phyloP scores from a whole-genome alignment of 2,329 filamentous ascomycete genomes.

The Aspergillus tanneri region DNA sequence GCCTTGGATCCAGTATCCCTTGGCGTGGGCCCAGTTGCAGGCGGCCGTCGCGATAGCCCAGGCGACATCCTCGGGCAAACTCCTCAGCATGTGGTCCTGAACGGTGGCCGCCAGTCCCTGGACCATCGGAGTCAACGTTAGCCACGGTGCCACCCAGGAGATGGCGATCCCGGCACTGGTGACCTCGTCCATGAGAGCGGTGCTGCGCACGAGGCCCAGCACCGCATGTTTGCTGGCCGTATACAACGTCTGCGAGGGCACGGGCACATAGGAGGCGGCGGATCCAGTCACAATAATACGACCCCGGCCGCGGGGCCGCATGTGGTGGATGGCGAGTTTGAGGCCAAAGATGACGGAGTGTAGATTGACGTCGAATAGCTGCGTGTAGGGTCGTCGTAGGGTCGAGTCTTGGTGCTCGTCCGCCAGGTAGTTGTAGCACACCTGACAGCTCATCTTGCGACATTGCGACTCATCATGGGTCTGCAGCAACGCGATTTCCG shows the following conservation, averaged over 20 bases:
- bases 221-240: constrained; percentile 21
- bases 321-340: constrained; percentile 19
- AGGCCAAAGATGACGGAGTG: constrained; percentile 18
- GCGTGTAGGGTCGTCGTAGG: constrained; percentile 11
- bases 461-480: constrained; percentile 4
- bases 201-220: constrained; percentile 19
- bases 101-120: too few relatives aligned
- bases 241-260: constrained; percentile 23
- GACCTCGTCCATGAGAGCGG: constrained; percentile 15
- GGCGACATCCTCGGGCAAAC: too few relatives aligned
- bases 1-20: too few relatives aligned
- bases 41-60: too few relatives aligned
- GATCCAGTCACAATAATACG: constrained; percentile 19
- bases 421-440: constrained; percentile 16
- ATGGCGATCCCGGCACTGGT: constrained; percentile 12
- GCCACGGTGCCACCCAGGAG: constrained; percentile 21
- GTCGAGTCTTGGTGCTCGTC: constrained; percentile 9
- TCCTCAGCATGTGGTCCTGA: too few relatives aligned
- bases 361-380: constrained; percentile 14
- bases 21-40: too few relatives aligned
- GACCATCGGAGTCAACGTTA: constrained; percentile 22
- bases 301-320: constrained; percentile 17
- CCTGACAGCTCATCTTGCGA: constrained; percentile 14
- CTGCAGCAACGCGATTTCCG: constrained; percentile 18
- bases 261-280: constrained; percentile 20